phyloP scores from a whole-genome alignment of 2,329 filamentous ascomycete genomes.

The Fusarium multiceps region DNA sequence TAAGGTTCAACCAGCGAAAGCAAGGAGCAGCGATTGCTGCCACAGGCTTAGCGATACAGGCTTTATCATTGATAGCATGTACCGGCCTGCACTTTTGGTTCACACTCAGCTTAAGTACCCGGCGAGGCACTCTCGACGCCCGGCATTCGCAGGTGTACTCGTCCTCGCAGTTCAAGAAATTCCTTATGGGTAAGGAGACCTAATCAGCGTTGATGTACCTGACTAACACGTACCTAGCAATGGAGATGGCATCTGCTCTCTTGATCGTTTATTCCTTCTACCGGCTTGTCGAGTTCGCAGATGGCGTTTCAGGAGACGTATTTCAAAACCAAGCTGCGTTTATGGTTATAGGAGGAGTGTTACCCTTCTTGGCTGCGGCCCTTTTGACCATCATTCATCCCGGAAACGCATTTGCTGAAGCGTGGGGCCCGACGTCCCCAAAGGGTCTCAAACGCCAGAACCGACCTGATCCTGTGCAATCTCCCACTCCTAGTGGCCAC shows the following conservation, averaged over 20 bases:
- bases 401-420: slow-evolving; percentile 53
- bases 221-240: slow-evolving; percentile 46
- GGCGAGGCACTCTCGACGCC: slow-evolving; percentile 53
- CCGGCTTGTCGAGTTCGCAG: slow-evolving; percentile 54
- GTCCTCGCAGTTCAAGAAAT: slow-evolving; percentile 56
- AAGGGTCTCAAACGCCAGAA: slow-evolving; percentile 33
- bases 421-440: slow-evolving; percentile 56
- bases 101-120: slow-evolving; percentile 52
- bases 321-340: slow-evolving; percentile 54
- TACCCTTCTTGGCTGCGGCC: slow-evolving; percentile 53
- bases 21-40: slow-evolving; percentile 55
- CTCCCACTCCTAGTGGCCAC: slow-evolving; percentile 36
- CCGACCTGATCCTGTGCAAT: slow-evolving; percentile 36
- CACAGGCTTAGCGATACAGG: slow-evolving; percentile 59
- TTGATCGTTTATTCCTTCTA: slow-evolving; percentile 57
- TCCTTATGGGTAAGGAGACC: slow-evolving; percentile 57
- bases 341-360: slow-evolving; percentile 55
- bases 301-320: slow-evolving; percentile 50
- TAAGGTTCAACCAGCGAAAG: slow-evolving; percentile 45
- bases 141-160: slow-evolving; percentile 55
- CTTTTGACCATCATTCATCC: slow-evolving; percentile 54
- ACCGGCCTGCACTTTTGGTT: slow-evolving; percentile 56
- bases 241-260: slow-evolving; percentile 52
- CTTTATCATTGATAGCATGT: slow-evolving; percentile 54
- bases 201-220: not conserved